Evolutionary conservation across 225 moss, liverwort and hornwort genomes (phyloP), one percentile per base, ranked within the genome.

Genomic region (Sphagnum contortum): DNA sequence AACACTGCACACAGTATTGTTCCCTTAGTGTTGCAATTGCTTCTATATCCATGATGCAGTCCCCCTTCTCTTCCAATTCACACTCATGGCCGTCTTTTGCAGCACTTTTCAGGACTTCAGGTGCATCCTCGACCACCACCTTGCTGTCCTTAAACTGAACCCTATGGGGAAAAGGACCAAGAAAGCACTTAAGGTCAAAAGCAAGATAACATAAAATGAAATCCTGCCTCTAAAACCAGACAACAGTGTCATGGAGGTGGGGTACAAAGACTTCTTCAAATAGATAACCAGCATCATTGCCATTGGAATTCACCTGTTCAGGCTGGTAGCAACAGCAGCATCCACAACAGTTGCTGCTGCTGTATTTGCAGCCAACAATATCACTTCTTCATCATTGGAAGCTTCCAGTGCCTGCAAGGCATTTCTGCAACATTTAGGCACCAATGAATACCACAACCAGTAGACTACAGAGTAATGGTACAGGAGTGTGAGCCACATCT

Each of bases 301-400:
- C 29, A 29, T 29, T 29, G 29, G 29, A 29, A 29, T 29, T 29
- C 71, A 85, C 84, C 84, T 81, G 72, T 83, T 84, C 59, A 91
- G 87, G 68, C 81, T 82, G 63, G 92, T 84, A 58, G 98, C 87
- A 67, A 87, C 76, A 56, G 91, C 98, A 61, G 98, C 98, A 78
- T 98, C 98, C 55, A 98, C 93, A 79, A 98, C 98, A 64, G 93
- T 89, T 56, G 88, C 81, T 57, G 93, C 98, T 73, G 98, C 98
- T 68, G 86, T 84, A 72, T 88, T 86, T 67, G 98, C 98, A 74
- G 98, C 98, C 72, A 80, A 87, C 71, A 91, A 44, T 63, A 91
- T 79, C 61, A 82, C 87, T 44, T 77, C 80, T 63, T 87, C 86
- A 76, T 93, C 87, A 49, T 72, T 80, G 68, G 71, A 64, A 6